Conservation (phyloP, 192 early-diverging fungal genomes). For the Chytriomyces hyalinus region DNA sequence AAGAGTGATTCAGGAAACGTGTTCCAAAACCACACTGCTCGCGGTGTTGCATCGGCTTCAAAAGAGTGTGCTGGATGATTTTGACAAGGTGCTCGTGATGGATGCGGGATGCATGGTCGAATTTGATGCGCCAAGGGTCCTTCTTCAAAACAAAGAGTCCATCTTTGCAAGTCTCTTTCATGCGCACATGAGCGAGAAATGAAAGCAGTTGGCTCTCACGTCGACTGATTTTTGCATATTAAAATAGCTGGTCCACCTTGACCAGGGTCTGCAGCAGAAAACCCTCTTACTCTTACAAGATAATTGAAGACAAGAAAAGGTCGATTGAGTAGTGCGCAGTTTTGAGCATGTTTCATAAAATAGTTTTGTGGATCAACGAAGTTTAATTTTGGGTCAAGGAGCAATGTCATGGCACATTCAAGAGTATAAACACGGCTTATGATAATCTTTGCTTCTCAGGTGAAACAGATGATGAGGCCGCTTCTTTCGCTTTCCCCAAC, state of each 20-base stretch:
- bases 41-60: slow-evolving; percentile 84
- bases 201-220: too few relatives aligned
- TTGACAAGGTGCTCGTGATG: slow-evolving; percentile 80
- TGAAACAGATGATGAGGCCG: background rate
- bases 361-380: background rate
- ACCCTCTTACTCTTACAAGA: too few relatives aligned
- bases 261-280: too few relatives aligned
- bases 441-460: background rate
- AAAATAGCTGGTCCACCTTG: too few relatives aligned
- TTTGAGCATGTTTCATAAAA: background rate
- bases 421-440: background rate
- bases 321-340: background rate
- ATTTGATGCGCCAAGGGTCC: slow-evolving; percentile 70
- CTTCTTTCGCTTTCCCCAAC: background rate
- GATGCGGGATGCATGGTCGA: slow-evolving; percentile 77
- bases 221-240: too few relatives aligned
- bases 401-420: background rate
- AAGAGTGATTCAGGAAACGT: slow-evolving; percentile 48
- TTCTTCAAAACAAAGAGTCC: slow-evolving; percentile 41
- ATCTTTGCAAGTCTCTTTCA: slow-evolving; percentile 40
- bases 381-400: background rate
- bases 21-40: slow-evolving; percentile 64
- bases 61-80: slow-evolving; percentile 72
- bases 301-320: background rate
- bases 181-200: too few relatives aligned